Conservation (phyloP, 768 basidiomycete species). For the Leccinum truebloodii region DNA sequence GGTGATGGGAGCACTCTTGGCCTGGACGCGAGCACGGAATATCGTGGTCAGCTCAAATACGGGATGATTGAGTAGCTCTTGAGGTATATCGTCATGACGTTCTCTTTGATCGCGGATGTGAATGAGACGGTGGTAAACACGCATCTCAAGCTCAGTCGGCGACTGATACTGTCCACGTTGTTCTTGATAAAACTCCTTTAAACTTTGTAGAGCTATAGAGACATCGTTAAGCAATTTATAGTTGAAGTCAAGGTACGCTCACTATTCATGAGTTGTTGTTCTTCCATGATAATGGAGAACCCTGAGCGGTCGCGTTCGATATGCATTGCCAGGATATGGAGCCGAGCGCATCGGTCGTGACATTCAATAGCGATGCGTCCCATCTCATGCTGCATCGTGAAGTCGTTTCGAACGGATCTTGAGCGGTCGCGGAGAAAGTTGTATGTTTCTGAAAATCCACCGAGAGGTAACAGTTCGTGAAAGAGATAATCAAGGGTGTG, state of each 20-base stretch:
- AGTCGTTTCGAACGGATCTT: conserved; percentile 87
- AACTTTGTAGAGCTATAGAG: conserved; percentile 77
- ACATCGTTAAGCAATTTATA: conserved; percentile 2
- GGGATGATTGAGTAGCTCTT: conserved; percentile 64
- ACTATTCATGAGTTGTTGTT: conserved; percentile 93
- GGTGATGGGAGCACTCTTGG: conserved; percentile 70
- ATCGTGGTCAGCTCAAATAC: conserved; percentile 81
- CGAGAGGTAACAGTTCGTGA: conserved; percentile 68
- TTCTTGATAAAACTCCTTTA: conserved; percentile 94
- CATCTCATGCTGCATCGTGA: conserved; percentile 87
- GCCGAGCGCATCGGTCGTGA: conserved; percentile 91
- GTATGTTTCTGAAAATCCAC: conserved; percentile 69
- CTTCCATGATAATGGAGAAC: conserved; percentile 72
- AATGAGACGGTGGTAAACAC: conserved; percentile 89
- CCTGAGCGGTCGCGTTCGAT: conserved; percentile 52
- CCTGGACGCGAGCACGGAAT: conserved; percentile 80
- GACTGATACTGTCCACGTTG: conserved; percentile 66
- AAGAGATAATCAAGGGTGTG: conserved; percentile 92
- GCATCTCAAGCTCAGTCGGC: conserved; percentile 92
- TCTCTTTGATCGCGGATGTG: conserved; percentile 86
- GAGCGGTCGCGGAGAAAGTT: conserved; percentile 92
- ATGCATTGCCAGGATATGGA: conserved; percentile 86
- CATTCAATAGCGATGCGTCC: conserved; percentile 81
- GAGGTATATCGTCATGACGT: conserved; percentile 72
- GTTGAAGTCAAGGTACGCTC: conserved; percentile 30